Evolutionary conservation across 2,329 filamentous ascomycete species (phyloP), one percentile per base, ranked within the genome.

Genomic region (Curvularia sp.): DNA sequence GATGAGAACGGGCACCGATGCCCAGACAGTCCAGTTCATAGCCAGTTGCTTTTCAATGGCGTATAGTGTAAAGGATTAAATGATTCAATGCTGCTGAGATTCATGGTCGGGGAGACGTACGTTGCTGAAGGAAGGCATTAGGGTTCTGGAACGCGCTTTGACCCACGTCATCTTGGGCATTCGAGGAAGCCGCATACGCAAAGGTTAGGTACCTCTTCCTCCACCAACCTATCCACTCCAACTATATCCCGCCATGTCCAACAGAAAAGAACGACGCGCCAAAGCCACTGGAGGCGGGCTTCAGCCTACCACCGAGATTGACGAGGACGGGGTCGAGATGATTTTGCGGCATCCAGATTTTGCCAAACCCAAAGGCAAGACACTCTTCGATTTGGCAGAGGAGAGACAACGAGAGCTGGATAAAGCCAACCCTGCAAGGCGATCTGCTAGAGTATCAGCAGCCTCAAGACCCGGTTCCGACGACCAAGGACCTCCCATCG

Each of bases 321-420:
- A 76, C 59, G 62, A 72, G 48, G 81, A 82, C 66, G 82, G 78
- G 81, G 66, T 82, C 42, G 77, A 83, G 57, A 83, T 91, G 74
- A 86, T 87, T 65, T 82, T 93, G 57, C 78, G 80, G 50, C 87
- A 90, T n/a, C 89, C 90, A 30, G 87, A 92, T 76, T 86, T 88
- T 59, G 86, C 86, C 49, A 73, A 73, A 5, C 88, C 82, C 7
- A 80, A 80, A 67, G 82, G 86, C 42, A 84, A 89, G 74, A 94
- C 91, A 0, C 82, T 95, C n/a, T 82, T 93, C 57, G 82, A 93
- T 55, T 74, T 93, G 28, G 91, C 91, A 58, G 82, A 89, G 52
- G 84, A 91, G 63, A 83, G 85, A 49, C 80, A 80, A 59, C 68
- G 69, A 21, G 74, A 80, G 32, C 73, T 83, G 15, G 68, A 77